A percentile compares a stretch with the other conserved stretches of the same genome.
Conservation (phyloP, 176 grass and related monocot species). For the Raddia distichophylla region DNA sequence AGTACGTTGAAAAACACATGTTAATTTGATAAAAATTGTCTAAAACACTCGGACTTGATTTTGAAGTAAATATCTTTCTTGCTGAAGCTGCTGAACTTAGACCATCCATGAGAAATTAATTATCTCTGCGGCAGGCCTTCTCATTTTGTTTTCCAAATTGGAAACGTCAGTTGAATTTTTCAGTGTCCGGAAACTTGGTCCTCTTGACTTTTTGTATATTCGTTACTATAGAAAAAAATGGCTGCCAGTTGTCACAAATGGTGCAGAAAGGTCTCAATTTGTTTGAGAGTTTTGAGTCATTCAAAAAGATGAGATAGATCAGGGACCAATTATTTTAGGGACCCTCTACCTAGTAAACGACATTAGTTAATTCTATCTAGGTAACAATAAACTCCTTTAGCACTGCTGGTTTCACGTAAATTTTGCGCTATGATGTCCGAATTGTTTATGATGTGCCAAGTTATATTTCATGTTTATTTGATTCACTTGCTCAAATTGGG, state of each 20-base stretch:
- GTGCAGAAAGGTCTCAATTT: constrained; percentile 6
- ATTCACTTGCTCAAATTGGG: background rate
- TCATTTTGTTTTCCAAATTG: background rate
- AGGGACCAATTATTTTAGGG: background rate
- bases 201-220: background rate
- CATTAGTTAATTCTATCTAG: too few relatives aligned
- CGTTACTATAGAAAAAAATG: constrained; percentile 9
- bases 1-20: background rate
- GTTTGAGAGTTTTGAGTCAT: background rate
- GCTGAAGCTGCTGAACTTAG: background rate
- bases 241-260: background rate
- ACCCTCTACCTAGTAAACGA: too few relatives aligned
- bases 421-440: background rate
- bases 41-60: background rate
- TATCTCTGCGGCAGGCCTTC: background rate
- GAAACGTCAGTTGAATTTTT: background rate
- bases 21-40: background rate
- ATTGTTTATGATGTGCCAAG: background rate
- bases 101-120: background rate
- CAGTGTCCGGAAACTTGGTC: background rate
- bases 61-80: background rate
- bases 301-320: background rate
- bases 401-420: background rate
- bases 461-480: background rate
- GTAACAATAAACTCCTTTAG: background rate